Percentiles rank a stretch among this genome's conserved stretches.
Conservation (phyloP, 257 asterid species). For the Solanum ahanhuiri region DNA sequence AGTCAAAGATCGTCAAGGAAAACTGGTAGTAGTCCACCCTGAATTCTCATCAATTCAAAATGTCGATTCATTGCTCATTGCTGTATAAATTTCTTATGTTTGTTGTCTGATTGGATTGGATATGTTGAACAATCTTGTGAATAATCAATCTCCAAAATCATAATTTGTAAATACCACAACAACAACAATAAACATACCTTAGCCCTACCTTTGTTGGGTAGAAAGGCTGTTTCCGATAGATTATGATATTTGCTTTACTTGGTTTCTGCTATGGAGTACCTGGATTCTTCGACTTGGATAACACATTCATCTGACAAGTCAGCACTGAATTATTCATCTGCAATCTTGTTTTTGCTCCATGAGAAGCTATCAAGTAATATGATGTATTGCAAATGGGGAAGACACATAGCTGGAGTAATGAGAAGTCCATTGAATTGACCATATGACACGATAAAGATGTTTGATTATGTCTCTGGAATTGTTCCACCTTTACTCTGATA, state of each 20-base stretch:
- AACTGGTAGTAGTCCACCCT: slow-evolving; percentile 9
- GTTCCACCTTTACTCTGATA: neutral
- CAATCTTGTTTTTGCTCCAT: neutral
- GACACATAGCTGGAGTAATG: neutral
- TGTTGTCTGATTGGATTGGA: neutral
- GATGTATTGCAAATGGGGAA: neutral
- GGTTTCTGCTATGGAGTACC: neutral
- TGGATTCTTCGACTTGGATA: neutral
- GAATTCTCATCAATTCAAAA: neutral
- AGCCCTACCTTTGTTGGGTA: neutral
- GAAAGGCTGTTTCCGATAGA: neutral
- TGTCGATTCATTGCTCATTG: neutral
- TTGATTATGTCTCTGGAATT: neutral
- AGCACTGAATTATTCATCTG: neutral
- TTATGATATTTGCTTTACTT: neutral
- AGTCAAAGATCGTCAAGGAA: slow-evolving; percentile 14
- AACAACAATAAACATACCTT: neutral
- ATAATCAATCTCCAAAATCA: neutral
- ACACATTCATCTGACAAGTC: neutral
- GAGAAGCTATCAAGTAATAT: neutral
- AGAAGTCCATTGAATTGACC: neutral
- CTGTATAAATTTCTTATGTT: neutral
- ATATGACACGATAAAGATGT: neutral
- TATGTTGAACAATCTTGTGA: neutral
- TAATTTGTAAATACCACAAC: neutral